Base-by-base conservation (phyloP, 2,329 filamentous ascomycete genomes). In the Raffaelea ambrosiae region DNA sequence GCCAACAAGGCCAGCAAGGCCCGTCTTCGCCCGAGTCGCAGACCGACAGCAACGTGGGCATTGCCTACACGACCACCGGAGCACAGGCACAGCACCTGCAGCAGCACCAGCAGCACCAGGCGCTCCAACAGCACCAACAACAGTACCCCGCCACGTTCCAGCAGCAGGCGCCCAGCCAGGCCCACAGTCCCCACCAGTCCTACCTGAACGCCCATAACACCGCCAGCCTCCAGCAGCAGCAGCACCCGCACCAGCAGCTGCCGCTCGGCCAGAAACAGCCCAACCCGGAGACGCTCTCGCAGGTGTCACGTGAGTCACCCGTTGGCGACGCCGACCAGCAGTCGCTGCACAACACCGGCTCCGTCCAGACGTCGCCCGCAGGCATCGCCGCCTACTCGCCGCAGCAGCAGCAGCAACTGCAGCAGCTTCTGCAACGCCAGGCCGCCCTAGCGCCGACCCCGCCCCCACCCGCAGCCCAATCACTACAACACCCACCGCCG, bases 251-350 rank as follows among this genome's bases (percentile, higher is more conserved):
- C 50, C 53, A 49, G 41, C 54, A 52, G 49, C 48, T 16, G 39
- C 38, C 61, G 35, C 43, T 58, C 53, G 57, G 65, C 35, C 49
- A 48, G 33, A 68, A 70, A 53, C 65, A 63, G 35, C 67, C 67
- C 48, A 81, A 79, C 57, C 65, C 76, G 23, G 79, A 83, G 61
- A 80, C 78, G 5, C 62, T 79, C 35, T 83, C 79, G 7, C 78
- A 82, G 61, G 60, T 79, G 55, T 83, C 80, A 59, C 72, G 76
- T 68, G 80, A 83, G 50, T 81, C 78, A 31, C 73, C 73, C 33
- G 60, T 71, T 18, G 66, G 68, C 39, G 77, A 80, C 53, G 66
- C 67, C 36, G 75, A 77, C 51, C 64, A 66, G 48, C 59, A 57
- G 31, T 66, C 69, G 45, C 26, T 38, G 14, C 35, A n/a, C 16